These are phyloP conservation scores for Oxytropis ochrocephala DNA, from an alignment of 306 rosid genomes.

Conservation along the genomic window DNA sequence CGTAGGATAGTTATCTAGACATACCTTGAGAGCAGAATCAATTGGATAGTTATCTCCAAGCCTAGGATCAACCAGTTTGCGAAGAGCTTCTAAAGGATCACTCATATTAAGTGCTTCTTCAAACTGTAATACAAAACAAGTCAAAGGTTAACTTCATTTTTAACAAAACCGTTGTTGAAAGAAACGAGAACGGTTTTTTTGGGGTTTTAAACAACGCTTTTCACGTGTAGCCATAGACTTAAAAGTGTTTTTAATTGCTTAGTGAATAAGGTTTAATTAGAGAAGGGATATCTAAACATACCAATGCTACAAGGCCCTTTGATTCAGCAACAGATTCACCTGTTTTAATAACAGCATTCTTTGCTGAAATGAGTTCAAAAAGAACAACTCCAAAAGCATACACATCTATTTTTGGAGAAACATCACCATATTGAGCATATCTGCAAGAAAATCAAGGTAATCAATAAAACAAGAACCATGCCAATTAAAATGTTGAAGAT, in stretches of 20 bases:
- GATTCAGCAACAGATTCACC: constrained; percentile 45
- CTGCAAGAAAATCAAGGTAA: constrained; percentile 27
- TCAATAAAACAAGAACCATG: constrained; percentile 1
- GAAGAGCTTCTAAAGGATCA: constrained; percentile 44
- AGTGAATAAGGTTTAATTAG: background rate
- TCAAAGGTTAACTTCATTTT: background rate
- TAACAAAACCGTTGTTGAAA: too few relatives aligned
- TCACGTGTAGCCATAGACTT: too few relatives aligned
- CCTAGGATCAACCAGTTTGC: constrained; percentile 59
- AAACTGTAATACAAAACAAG: constrained; percentile 43
- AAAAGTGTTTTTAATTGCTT: background rate
- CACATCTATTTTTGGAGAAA: constrained; percentile 81
- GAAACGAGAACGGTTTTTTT: too few relatives aligned
- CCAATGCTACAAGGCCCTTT: constrained; percentile 73
- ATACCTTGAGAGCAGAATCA: constrained; percentile 79
- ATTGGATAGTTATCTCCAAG: constrained; percentile 43
- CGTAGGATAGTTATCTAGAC: too few relatives aligned
- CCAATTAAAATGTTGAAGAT: background rate
- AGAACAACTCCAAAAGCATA: constrained; percentile 43
- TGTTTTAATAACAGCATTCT: constrained; percentile 61
- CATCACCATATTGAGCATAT: constrained; percentile 75
- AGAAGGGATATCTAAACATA: constrained; percentile 20
- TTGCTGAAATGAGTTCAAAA: constrained; percentile 48
- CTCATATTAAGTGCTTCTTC: constrained; percentile 59
- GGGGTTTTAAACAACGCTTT: too few relatives aligned